These are phyloP conservation scores for Suhomyces bolitotheri DNA, from an alignment of 1,139 yeast genomes.

Conservation along the genomic window DNA sequence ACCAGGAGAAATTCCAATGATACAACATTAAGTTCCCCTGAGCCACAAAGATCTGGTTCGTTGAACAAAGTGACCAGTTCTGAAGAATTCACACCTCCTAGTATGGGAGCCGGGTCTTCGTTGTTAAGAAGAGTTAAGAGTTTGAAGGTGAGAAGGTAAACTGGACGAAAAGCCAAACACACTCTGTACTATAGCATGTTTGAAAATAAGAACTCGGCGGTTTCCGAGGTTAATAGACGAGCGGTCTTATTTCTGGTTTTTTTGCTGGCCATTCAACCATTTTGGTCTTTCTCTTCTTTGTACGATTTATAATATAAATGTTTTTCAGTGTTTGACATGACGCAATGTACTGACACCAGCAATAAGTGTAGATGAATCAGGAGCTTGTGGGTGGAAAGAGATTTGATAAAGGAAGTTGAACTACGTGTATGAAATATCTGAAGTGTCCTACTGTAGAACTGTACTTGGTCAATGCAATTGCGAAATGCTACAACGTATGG, in stretches of 20 bases:
- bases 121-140: slow-evolving; percentile 84
- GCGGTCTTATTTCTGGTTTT: slow-evolving; percentile 5
- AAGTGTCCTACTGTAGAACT: too few relatives aligned
- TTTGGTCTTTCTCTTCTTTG: slow-evolving; percentile 5
- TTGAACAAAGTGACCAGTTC: slow-evolving; percentile 16
- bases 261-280: slow-evolving; percentile 8
- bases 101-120: slow-evolving; percentile 29
- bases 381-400: too few relatives aligned
- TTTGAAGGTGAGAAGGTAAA: slow-evolving; percentile 63
- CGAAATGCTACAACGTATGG: too few relatives aligned
- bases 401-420: too few relatives aligned
- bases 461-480: too few relatives aligned
- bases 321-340: slow-evolving; percentile 3
- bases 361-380: too few relatives aligned
- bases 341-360: too few relatives aligned
- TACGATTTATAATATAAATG: slow-evolving; percentile 6
- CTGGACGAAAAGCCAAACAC: neutral
- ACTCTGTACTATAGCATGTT: slow-evolving; percentile 2
- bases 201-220: neutral
- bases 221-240: slow-evolving; percentile 4
- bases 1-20: slow-evolving; percentile 41
- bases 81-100: slow-evolving; percentile 16
- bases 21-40: slow-evolving; percentile 14
- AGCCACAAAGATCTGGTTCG: slow-evolving; percentile 24
- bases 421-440: too few relatives aligned